Evolutionary conservation across 768 basidiomycete species (phyloP).

Genomic region (Tylopilus vinaceipallidus): DNA sequence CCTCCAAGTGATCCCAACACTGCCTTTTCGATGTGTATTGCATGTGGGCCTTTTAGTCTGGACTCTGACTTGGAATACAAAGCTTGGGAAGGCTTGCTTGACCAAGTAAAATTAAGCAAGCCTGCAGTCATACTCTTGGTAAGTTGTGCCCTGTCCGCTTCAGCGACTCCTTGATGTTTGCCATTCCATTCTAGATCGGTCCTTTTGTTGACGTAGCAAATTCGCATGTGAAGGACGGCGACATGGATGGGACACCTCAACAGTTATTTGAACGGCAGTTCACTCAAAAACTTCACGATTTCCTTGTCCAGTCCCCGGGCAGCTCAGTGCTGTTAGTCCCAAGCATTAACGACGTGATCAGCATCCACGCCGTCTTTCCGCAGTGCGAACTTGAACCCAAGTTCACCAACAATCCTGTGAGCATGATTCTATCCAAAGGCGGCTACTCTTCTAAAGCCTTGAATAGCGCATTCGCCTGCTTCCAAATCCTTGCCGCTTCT

Average conservation of each 20-base stretch:
- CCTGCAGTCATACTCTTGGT: slow-evolving; percentile 84
- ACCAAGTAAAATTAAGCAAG: slow-evolving; percentile 57
- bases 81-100: slow-evolving; percentile 63
- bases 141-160: slow-evolving; percentile 12
- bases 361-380: slow-evolving; percentile 80
- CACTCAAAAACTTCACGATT: slow-evolving; percentile 48
- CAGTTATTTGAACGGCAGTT: slow-evolving; percentile 72
- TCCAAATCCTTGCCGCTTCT: slow-evolving; percentile 85
- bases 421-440: slow-evolving; percentile 17
- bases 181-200: slow-evolving; percentile 63
- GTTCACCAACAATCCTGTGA: slow-evolving; percentile 51
- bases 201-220: slow-evolving; percentile 87
- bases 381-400: slow-evolving; percentile 60
- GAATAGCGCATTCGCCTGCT: slow-evolving; percentile 71
- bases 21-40: slow-evolving; percentile 65
- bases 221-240: slow-evolving; percentile 71
- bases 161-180: not conserved
- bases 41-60: slow-evolving; percentile 83
- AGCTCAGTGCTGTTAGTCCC: slow-evolving; percentile 80
- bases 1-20: slow-evolving; percentile 35
- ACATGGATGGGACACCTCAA: slow-evolving; percentile 59
- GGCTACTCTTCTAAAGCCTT: not conserved
- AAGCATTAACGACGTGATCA: slow-evolving; percentile 77
- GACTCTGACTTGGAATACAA: slow-evolving; percentile 76
- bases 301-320: slow-evolving; percentile 60